Evolutionary conservation across 2,329 filamentous ascomycete genomes (phyloP).

Genomic region (Macrophomina phaseolina): DNA sequence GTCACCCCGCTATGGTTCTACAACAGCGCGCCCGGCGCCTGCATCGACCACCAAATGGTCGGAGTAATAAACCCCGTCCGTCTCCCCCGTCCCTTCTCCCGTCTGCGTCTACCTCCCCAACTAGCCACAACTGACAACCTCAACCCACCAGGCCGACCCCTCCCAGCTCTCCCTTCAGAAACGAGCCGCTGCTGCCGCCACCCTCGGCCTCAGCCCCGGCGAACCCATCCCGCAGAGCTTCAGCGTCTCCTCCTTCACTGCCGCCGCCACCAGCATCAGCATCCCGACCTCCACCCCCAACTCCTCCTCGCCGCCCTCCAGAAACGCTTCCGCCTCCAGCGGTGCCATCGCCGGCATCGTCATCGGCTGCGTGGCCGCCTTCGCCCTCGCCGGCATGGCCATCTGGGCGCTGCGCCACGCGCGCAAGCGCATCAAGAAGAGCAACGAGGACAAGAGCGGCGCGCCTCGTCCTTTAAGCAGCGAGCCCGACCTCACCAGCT

Average conservation of each 20-base stretch:
- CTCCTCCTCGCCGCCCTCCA: not conserved
- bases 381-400: conserved; percentile 34
- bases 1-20: conserved; percentile 46
- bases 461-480: not conserved
- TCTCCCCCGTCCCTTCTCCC: not conserved
- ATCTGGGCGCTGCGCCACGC: conserved; percentile 39
- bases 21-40: conserved; percentile 65
- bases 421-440: not conserved
- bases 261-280: conserved; percentile 26
- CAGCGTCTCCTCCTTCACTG: conserved; percentile 27
- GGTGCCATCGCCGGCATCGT: conserved; percentile 59
- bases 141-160: not conserved
- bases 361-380: conserved; percentile 55
- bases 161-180: conserved; percentile 34
- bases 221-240: conserved; percentile 39
- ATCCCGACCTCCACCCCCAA: conserved; percentile 20
- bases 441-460: too few species aligned
- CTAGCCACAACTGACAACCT: not conserved
- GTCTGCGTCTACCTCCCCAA: not conserved
- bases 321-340: conserved; percentile 33
- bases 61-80: conserved; percentile 74
- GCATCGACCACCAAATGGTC: conserved; percentile 71
- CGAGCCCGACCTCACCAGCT: not conserved
- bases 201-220: conserved; percentile 42
- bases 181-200: conserved; percentile 33